A percentile compares a stretch with the other conserved stretches of the same genome.
These are phyloP conservation scores for Rubus parviflorus DNA, from an alignment of 306 rosid genomes.

Conservation along the genomic window DNA sequence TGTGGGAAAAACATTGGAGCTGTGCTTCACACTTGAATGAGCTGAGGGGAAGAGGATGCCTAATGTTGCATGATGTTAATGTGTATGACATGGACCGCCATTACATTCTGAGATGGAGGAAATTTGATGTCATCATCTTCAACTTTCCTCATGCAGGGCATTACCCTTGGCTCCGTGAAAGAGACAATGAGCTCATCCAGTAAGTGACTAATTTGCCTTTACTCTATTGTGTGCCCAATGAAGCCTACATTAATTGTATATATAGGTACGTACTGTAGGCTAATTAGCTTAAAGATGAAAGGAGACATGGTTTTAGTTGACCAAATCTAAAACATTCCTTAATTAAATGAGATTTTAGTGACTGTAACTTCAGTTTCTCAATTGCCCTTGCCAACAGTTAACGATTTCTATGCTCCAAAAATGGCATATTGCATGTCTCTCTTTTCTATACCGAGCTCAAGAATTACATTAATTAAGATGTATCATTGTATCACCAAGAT, in stretches of 20 bases:
- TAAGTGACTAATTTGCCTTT: neutral
- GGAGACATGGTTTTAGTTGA: neutral
- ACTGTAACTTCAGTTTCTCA: neutral
- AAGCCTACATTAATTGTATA: neutral
- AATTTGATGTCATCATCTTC: slow-evolving; percentile 29
- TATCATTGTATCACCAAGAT: neutral
- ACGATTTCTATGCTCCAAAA: neutral
- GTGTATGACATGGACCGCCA: slow-evolving; percentile 21
- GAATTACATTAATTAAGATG: neutral
- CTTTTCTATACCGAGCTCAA: neutral
- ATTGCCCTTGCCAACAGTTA: no score
- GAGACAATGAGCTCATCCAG: slow-evolving; percentile 3
- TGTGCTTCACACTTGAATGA: slow-evolving; percentile 11
- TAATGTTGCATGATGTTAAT: slow-evolving; percentile 22
- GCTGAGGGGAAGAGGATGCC: slow-evolving; percentile 23
- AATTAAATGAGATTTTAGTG: neutral
- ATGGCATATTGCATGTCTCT: neutral
- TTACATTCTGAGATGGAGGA: neutral
- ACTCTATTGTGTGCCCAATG: neutral
- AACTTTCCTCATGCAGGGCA: slow-evolving; percentile 43
- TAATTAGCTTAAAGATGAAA: neutral
- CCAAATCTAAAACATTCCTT: neutral
- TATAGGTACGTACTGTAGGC: neutral
- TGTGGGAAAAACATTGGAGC: neutral
- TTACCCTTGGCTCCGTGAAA: slow-evolving; percentile 16